Evolutionary conservation across 495 filamentous ascomycete genomes (phyloP).

Genomic region (Symbiotaphrina buchneri): DNA sequence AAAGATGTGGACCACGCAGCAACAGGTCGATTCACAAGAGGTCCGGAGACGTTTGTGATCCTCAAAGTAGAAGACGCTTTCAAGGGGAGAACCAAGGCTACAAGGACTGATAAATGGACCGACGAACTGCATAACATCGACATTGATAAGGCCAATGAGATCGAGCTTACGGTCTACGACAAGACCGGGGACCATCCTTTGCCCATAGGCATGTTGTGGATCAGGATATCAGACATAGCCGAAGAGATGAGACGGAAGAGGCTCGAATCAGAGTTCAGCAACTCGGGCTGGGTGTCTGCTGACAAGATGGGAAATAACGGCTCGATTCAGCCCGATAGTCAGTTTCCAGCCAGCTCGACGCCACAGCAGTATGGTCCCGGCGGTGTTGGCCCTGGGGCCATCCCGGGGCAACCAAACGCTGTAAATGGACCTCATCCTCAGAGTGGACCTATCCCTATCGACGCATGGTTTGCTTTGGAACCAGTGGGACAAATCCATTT

Average conservation of each 20-base stretch:
- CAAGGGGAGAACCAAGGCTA: conserved; percentile 70
- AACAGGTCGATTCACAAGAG: conserved; percentile 63
- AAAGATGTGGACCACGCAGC: conserved; percentile 90
- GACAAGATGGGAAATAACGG: conserved; percentile 58
- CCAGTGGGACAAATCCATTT: conserved; percentile 77
- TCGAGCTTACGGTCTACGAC: conserved; percentile 94
- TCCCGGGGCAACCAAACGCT: background rate
- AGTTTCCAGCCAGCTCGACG: conserved; percentile 19
- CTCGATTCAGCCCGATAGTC: conserved; percentile 12
- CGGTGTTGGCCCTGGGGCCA: background rate
- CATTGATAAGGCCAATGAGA: conserved; percentile 95
- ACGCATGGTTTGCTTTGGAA: conserved; percentile 93
- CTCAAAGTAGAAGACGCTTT: conserved; percentile 91
- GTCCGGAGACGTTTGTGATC: conserved; percentile 84
- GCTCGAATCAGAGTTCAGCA: conserved; percentile 82
- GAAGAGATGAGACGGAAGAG: conserved; percentile 96
- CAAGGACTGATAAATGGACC: conserved; percentile 74
- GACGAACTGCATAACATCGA: conserved; percentile 76
- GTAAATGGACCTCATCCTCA: conserved; percentile 15
- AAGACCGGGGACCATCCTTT: conserved; percentile 71
- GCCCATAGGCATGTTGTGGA: conserved; percentile 89
- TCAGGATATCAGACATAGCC: conserved; percentile 88
- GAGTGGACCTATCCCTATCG: conserved; percentile 46
- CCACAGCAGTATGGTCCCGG: conserved; percentile 10
- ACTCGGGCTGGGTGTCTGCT: conserved; percentile 87